Base-by-base conservation (phyloP, 345 rosid genomes). In the Hypericum androsaemum region DNA sequence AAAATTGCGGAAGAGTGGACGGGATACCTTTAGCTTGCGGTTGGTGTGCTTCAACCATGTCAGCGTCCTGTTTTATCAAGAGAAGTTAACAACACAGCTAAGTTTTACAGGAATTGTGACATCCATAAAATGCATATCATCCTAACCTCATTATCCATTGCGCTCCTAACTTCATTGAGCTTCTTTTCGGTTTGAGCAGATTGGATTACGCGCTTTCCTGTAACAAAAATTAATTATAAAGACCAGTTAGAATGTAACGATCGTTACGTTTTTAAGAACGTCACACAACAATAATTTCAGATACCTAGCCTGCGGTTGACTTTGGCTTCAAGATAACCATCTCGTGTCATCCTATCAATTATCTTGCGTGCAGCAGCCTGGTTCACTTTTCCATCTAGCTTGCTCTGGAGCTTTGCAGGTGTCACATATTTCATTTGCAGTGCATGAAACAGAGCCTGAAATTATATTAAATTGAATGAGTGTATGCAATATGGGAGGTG, bases 131-230 rank as follows among this genome's bases (percentile, higher is more conserved):
- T 6, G 13, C 22, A 36, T 45, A 50, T 71, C 46, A 87, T 96
- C 96, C 80, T 87, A 58, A 56, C 56, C 40, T 77, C 82, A 40
- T 42, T 57, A 47, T 58, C 74, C 67, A 88, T 52, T 57, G 69
- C 74, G 63, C 66, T 80, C 76, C 71, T 88, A 69, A 83, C 81
- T 77, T 92, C 99, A 63, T 55, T 64, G 12, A 92, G 84, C 77
- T 77, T 86, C 64, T 54, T 80, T 75, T 78, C 84, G 0, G 94
- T 77, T 64, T 65, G 51, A 60, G 5, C 62, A 50, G 95, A 88
- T 51, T 64, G 97, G 64, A 88, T 64, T 13, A 90, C 88, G 44
- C 90, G 94, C 74, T 88, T 86, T 54, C 99, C 99, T 88, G 71
- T 46, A 36, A 48, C 47, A 60, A 63, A 37, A 64, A 48, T 39